These are phyloP conservation scores for Pelargonium myrrhifolium DNA, from an alignment of 441 rosid species.

Conservation along the genomic window DNA sequence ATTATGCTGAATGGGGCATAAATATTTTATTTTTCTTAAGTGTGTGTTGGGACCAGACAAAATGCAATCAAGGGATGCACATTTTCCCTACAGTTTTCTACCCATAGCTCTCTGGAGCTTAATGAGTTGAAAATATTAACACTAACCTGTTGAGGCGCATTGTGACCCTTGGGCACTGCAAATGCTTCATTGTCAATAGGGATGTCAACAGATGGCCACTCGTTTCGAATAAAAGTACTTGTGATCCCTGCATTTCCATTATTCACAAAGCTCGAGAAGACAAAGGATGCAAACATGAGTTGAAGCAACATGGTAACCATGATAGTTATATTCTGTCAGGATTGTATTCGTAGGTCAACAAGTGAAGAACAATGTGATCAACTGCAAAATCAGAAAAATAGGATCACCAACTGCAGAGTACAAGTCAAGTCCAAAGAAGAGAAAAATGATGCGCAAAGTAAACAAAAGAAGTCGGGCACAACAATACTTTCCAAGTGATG, in stretches of 20 bases:
- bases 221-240: constrained; percentile 44
- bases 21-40: too few relatives aligned
- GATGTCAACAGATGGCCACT: constrained; percentile 59
- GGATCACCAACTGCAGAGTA: background rate
- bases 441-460: background rate
- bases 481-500: too few relatives aligned
- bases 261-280: constrained; percentile 31
- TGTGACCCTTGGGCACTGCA: constrained; percentile 49
- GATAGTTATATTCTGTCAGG: background rate
- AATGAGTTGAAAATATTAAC: background rate
- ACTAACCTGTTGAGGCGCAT: constrained; percentile 63
- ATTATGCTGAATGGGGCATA: too few relatives aligned
- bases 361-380: background rate
- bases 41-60: background rate
- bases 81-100: background rate
- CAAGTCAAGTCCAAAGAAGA: background rate
- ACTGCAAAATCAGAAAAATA: background rate
- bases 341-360: background rate
- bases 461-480: background rate
- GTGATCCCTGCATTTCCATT: constrained; percentile 41
- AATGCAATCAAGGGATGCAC: background rate
- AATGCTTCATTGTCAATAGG: constrained; percentile 52
- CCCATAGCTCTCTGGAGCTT: background rate
- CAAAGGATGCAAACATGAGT: constrained; percentile 23
- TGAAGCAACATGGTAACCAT: background rate